Evolutionary conservation across 2,329 filamentous ascomycete species (phyloP).

Genomic region (Pseudogymnoascus sp.): DNA sequence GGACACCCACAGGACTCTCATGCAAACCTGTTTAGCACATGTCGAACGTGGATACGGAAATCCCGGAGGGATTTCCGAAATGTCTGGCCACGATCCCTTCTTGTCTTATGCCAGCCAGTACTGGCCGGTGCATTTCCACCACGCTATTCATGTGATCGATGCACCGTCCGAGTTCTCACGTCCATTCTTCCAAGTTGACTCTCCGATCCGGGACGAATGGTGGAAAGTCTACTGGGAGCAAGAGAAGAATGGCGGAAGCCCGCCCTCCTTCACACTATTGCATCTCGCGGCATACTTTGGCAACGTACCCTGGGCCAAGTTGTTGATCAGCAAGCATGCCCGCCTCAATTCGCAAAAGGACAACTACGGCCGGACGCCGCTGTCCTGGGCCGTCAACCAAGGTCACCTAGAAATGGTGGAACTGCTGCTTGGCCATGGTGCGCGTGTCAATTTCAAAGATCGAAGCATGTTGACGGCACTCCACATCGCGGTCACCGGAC

Average conservation of each 20-base stretch:
- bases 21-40: conserved; percentile 24
- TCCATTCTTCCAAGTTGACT: conserved; percentile 24
- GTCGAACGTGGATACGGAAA: conserved; percentile 16
- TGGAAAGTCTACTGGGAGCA: conserved; percentile 26
- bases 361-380: conserved; percentile 13
- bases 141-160: conserved; percentile 21
- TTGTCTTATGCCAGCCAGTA: conserved; percentile 24
- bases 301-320: conserved; percentile 25
- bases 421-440: conserved; percentile 16
- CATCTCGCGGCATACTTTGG: conserved; percentile 26
- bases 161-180: conserved; percentile 22
- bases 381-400: conserved; percentile 10
- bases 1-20: conserved; percentile 21
- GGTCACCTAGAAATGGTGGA: conserved; percentile 15
- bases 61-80: conserved; percentile 17
- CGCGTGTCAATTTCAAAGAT: conserved; percentile 16
- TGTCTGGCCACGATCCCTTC: conserved; percentile 16
- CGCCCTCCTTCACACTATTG: conserved; percentile 26
- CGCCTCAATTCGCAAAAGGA: conserved; percentile 21
- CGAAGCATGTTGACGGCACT: conserved; percentile 22
- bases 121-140: conserved; percentile 25
- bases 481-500: conserved; percentile 22
- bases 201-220: conserved; percentile 24
- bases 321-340: conserved; percentile 21
- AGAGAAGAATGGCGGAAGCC: conserved; percentile 24